Evolutionary conservation across 1,284 basidiomycete genomes (phyloP), one percentile per base, ranked within the genome.

Genomic region (Uromyces viciae-fabae): DNA sequence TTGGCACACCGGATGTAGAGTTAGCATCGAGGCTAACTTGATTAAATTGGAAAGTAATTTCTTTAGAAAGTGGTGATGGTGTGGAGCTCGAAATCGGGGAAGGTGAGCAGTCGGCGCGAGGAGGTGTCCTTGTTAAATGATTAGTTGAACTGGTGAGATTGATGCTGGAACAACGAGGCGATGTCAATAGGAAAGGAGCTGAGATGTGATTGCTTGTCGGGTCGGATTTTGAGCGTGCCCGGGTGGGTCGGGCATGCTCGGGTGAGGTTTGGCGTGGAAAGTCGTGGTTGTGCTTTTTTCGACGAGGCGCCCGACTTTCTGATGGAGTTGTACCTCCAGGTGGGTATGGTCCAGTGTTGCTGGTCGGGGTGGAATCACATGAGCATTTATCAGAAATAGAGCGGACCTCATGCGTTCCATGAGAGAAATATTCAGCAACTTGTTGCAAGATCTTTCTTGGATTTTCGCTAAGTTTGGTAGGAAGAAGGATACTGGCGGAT

Each of bases 381-480:
- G 69, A 72, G 31, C 43, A 25, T 49, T 54, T 33, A 33, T 42
- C 38, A 43, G 43, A 43, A 36, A 46, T 33, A 52, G 49, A 25
- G 33, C 38, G 28, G 14, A 72, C 11, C 33, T 54, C 69, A 54
- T 31, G 43, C 3, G 43, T 15, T 2, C 38, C 69, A 19, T 72
- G 49, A 17, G 69, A 54, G 46, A 72, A 72, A 71, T 54, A 72
- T 19, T 72, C 69, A 38, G 46, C 69, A 14, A 72, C 69, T 0
- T 49, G 25, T 7, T 72, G 69, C n/a, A 72, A 54, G 15, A 72
- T 54, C 22, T 33, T 72, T 54, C 33, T n/a, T 25, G 69, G 69
- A 72, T 72, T 72, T 54, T 72, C 69, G 33, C 42, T 33, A 54
- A 72, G 69, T 19, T 52, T 72, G 17, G 69, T 72, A 14, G 69